phyloP scores from a whole-genome alignment of 2,329 filamentous ascomycete genomes.

The Amphichorda felina region DNA sequence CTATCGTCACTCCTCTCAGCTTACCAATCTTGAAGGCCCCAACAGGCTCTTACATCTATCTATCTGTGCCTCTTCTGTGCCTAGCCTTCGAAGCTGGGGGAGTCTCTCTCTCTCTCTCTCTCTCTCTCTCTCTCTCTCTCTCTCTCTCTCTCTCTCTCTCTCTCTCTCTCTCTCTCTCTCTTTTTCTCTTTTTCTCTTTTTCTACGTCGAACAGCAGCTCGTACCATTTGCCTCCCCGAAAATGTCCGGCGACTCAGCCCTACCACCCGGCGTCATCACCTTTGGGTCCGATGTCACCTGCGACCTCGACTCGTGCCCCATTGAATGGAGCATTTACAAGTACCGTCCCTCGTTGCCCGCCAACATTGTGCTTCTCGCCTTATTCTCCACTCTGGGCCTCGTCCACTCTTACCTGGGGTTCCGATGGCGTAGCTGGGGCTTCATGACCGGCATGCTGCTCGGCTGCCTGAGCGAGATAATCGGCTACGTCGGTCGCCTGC shows the following conservation, averaged over 20 bases:
- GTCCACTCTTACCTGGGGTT: conserved; percentile 32
- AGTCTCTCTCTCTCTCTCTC: no score
- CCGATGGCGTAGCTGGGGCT: conserved; percentile 34
- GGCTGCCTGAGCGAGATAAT: conserved; percentile 47
- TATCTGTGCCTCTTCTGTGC: no score
- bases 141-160: no score
- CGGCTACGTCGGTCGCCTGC: conserved; percentile 49
- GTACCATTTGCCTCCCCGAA: no score
- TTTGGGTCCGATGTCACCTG: conserved; percentile 35
- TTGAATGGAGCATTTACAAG: conserved; percentile 35
- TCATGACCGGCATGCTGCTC: conserved; percentile 37
- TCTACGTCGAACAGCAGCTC: no score
- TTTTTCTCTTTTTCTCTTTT: no score
- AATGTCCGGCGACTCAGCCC: conserved; percentile 6
- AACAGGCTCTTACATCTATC: no score
- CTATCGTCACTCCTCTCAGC: no score
- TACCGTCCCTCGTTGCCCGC: conserved; percentile 42
- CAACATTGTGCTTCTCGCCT: conserved; percentile 36
- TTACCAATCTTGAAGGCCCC: no score
- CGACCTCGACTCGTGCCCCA: conserved; percentile 32
- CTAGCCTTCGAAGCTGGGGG: no score
- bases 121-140: no score
- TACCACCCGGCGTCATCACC: conserved; percentile 10
- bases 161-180: no score
- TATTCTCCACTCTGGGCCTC: conserved; percentile 31